Evolutionary conservation across 805 yeast genomes (phyloP), one percentile per base, ranked within the genome.

Genomic region (Saturnispora halmiae): DNA sequence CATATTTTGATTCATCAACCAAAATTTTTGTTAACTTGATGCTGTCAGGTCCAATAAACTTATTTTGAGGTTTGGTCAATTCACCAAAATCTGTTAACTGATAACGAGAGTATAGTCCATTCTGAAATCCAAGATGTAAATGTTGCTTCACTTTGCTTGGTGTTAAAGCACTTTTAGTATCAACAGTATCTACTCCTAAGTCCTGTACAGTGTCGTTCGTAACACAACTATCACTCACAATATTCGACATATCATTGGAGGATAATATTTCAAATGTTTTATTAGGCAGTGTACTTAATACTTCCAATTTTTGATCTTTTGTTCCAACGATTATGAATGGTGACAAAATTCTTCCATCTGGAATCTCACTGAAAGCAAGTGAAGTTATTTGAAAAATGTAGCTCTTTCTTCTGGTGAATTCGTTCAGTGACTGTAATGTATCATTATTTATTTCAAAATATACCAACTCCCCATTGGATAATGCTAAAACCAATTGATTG

Each of bases 101-200:
- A 0, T 85, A 72, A 14, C 79, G 64, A 2, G 79, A 77, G 60
- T 81, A 85, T 1, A 88, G 75, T 16, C 97, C 97, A 56, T 78
- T 84, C n/a, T 63, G 70, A 67, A 87, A 68, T 2, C 96, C 96
- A 37, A 86, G 71, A 58, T 87, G 94, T 9, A 83, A 68, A 44
- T 63, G 67, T 31, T 4, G n/a, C 14, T 9, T 46, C 56, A 1
- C 37, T 48, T 8, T 40, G 43, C 4, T 47, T n/a, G n/a, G n/a
- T n/a, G n/a, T n/a, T n/a, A n/a, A n/a, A n/a, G n/a, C n/a, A n/a
- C n/a, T n/a, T n/a, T n/a, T n/a, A n/a, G n/a, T n/a, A n/a, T n/a
- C n/a, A n/a, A n/a, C n/a, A n/a, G n/a, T n/a, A n/a, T n/a, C n/a
- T n/a, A n/a, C 51, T 22, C 40, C 43, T 38, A 28, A 52, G 56